Percentiles rank a stretch among this genome's conserved stretches.
phyloP scores from a whole-genome alignment of 208 protist genomes.

The Leishmania major region DNA sequence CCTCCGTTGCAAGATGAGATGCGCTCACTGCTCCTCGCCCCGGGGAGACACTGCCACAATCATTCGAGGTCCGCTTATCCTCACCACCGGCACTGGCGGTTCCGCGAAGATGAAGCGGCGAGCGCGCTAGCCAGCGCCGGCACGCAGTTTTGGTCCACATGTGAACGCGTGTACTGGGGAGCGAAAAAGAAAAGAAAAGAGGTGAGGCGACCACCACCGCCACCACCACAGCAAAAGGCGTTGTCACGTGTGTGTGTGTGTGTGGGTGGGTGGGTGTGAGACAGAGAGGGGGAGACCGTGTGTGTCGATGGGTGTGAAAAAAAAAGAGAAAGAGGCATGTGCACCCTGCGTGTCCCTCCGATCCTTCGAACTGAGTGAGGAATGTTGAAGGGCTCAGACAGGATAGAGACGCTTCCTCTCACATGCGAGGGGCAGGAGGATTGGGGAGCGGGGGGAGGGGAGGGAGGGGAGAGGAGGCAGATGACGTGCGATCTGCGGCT shows the following conservation, averaged over 20 bases:
- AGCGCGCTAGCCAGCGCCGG: not conserved
- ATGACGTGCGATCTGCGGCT: not conserved
- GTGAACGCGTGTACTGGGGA: not conserved
- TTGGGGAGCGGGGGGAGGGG: not conserved
- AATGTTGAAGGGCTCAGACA: not conserved
- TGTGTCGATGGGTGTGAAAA: not conserved
- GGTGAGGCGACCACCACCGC: not conserved
- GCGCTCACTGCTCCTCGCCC: not conserved
- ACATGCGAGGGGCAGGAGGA: not conserved
- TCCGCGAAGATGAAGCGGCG: constrained; percentile 8
- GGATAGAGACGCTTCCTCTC: not conserved
- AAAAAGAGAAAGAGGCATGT: not conserved
- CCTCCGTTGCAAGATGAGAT: not conserved
- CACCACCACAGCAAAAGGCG: not conserved
- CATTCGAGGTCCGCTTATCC: not conserved
- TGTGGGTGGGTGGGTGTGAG: not conserved
- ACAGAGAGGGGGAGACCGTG: not conserved
- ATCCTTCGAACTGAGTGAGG: not conserved
- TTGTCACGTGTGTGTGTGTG: not conserved
- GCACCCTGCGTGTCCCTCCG: not conserved
- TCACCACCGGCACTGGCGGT: not conserved
- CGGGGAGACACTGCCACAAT: not conserved
- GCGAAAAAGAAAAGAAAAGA: not conserved
- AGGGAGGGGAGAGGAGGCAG: not conserved
- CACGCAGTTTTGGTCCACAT: constrained; percentile 18